phyloP scores from a whole-genome alignment of 2,329 filamentous ascomycete genomes.

The Microdochium trichocladiopsis region DNA sequence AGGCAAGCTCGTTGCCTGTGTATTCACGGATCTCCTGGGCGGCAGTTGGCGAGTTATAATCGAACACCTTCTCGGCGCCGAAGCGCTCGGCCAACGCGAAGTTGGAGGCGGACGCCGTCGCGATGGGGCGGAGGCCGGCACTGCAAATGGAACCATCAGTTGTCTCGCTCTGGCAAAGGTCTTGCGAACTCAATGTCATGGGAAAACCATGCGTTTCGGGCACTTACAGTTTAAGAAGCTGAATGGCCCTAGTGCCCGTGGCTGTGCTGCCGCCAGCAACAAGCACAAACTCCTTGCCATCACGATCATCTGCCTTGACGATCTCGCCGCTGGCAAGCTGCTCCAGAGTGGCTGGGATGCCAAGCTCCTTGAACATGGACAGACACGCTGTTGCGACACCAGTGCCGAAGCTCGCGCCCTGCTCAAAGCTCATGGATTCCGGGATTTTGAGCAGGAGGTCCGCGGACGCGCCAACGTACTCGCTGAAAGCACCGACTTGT shows the following conservation, averaged over 20 bases:
- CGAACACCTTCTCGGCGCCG: slow-evolving; percentile 36
- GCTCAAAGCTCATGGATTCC: slow-evolving; percentile 17
- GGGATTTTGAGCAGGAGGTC: slow-evolving; percentile 22
- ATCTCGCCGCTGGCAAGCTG: slow-evolving; percentile 5
- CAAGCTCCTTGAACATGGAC: slow-evolving; percentile 19
- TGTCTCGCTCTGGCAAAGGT: background rate
- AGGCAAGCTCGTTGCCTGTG: slow-evolving; percentile 27
- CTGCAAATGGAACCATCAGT: slow-evolving; percentile 2
- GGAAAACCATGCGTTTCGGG: too few relatives aligned
- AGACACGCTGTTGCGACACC: slow-evolving; percentile 18
- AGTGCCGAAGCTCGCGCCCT: slow-evolving; percentile 20
- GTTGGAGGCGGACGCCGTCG: slow-evolving; percentile 36
- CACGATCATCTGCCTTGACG: slow-evolving; percentile 2
- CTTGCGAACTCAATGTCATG: background rate
- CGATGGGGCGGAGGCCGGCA: slow-evolving; percentile 30
- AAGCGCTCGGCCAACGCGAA: slow-evolving; percentile 28
- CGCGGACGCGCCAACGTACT: slow-evolving; percentile 21
- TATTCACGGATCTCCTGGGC: slow-evolving; percentile 24
- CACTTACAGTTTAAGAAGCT: slow-evolving; percentile 27
- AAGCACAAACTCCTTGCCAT: slow-evolving; percentile 20
- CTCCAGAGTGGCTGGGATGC: slow-evolving; percentile 14
- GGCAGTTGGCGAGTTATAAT: slow-evolving; percentile 30
- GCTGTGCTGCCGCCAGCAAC: slow-evolving; percentile 37
- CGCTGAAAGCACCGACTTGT: slow-evolving; percentile 24
- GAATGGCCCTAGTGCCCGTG: slow-evolving; percentile 33